Conservation (phyloP, 257 asterid genomes). For the Plantago ovata region DNA sequence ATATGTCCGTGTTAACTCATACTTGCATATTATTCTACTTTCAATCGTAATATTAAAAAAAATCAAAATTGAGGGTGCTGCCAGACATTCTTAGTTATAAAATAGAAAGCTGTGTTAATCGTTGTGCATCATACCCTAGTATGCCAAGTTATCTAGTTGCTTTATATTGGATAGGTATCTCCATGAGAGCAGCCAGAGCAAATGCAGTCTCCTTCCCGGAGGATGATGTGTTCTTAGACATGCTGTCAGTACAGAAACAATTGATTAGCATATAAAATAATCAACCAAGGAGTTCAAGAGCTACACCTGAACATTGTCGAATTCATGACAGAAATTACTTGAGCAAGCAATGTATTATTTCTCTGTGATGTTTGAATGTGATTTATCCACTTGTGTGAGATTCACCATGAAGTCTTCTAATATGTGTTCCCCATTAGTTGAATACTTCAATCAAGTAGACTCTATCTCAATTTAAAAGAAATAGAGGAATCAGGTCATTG, state of each 20-base stretch:
- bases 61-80: no score
- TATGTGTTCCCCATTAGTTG: no score
- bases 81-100: neutral
- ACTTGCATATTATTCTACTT: no score
- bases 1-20: neutral
- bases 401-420: no score
- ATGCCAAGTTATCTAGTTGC: constrained; percentile 56
- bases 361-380: no score
- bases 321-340: no score
- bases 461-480: constrained; percentile 13
- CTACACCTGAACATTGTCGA: constrained; percentile 76
- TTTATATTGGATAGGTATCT: constrained; percentile 71
- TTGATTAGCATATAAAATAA: constrained; percentile 11
- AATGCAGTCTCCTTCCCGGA: constrained; percentile 68
- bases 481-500: constrained; percentile 1
- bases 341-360: no score
- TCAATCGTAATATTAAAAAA: no score
- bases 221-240: constrained; percentile 38
- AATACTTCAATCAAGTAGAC: neutral
- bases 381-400: no score
- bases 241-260: constrained; percentile 39
- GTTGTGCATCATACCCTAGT: constrained; percentile 49
- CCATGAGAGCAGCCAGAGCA: constrained; percentile 93
- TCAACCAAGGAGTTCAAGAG: neutral
- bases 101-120: neutral